Evolutionary conservation across 305 asterid genomes (phyloP).

Genomic region (Stenogyne calaminthoides): DNA sequence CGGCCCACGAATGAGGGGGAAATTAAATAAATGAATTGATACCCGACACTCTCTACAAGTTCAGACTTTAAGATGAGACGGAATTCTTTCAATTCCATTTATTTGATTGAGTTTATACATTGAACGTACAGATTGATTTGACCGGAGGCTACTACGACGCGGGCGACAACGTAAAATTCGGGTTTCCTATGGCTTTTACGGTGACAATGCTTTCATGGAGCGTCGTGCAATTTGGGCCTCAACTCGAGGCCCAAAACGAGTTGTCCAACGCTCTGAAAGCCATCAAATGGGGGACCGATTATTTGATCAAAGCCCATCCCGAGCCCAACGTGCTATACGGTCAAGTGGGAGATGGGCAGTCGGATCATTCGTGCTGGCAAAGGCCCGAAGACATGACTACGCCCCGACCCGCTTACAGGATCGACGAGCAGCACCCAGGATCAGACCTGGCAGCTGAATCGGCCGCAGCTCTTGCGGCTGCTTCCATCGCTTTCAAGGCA

Average conservation of each 20-base stretch:
- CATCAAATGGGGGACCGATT: conserved; percentile 35
- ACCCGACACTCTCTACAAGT: too few relatives aligned
- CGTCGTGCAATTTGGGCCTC: conserved; percentile 29
- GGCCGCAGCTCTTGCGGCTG: conserved; percentile 66
- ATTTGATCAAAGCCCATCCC: conserved; percentile 44
- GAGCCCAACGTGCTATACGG: conserved; percentile 52
- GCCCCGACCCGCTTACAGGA: conserved; percentile 43
- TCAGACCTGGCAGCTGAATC: conserved; percentile 76
- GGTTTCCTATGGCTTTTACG: conserved; percentile 34
- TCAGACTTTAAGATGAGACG: too few relatives aligned
- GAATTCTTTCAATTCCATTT: not conserved
- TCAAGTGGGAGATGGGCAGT: conserved; percentile 59
- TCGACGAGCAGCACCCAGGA: conserved; percentile 63
- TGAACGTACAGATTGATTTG: conserved; percentile 25
- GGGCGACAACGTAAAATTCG: conserved; percentile 35
- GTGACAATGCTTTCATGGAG: conserved; percentile 34
- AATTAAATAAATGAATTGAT: too few relatives aligned
- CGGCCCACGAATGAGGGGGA: too few relatives aligned
- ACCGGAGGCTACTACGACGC: conserved; percentile 38
- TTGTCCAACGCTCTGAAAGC: conserved; percentile 8
- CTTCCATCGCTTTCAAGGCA: conserved; percentile 51
- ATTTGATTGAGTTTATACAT: not conserved
- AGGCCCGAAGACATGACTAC: conserved; percentile 87
- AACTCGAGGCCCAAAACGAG: conserved; percentile 20
- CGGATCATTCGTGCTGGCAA: conserved; percentile 74